phyloP scores from a whole-genome alignment of 2,329 filamentous ascomycete species.

The Cladosporium sp. region DNA sequence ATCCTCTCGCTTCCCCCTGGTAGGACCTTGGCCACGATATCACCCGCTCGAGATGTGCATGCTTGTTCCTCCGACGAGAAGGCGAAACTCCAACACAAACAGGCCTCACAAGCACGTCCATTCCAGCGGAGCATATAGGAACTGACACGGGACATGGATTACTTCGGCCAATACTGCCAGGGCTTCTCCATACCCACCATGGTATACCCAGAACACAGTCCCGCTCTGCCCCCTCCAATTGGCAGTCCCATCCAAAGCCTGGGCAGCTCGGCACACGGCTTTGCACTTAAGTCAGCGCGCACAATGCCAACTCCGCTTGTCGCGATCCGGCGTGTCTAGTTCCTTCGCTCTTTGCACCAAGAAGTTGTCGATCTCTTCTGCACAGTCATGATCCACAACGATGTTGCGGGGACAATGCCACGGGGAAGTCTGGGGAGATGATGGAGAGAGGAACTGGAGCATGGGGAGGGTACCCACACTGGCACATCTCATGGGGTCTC shows the following conservation, averaged over 20 bases:
- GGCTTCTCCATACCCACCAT: background rate
- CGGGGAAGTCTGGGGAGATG: slow-evolving; percentile 19
- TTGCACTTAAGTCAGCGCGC: background rate
- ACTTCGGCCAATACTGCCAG: slow-evolving; percentile 1
- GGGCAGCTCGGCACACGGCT: slow-evolving; percentile 17
- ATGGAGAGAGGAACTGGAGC: slow-evolving; percentile 9
- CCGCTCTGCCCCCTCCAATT: background rate
- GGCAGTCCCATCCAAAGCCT: background rate
- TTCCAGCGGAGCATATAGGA: background rate
- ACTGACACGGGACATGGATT: background rate
- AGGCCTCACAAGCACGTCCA: background rate
- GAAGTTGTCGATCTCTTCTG: slow-evolving; percentile 1
- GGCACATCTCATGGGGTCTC: background rate
- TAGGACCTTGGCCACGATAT: background rate
- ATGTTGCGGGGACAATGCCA: background rate
- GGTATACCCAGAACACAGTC: background rate
- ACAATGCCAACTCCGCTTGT: slow-evolving; percentile 17
- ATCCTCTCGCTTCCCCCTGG: background rate
- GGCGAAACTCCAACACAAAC: background rate
- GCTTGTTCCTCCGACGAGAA: background rate
- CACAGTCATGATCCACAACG: slow-evolving; percentile 7
- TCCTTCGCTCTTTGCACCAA: background rate
- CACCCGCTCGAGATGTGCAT: background rate
- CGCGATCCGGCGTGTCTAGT: background rate
- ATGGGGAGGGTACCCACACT: slow-evolving; percentile 2